Conservation (phyloP, 352 stramenopile genomes). For the Pythium plurisporium region DNA sequence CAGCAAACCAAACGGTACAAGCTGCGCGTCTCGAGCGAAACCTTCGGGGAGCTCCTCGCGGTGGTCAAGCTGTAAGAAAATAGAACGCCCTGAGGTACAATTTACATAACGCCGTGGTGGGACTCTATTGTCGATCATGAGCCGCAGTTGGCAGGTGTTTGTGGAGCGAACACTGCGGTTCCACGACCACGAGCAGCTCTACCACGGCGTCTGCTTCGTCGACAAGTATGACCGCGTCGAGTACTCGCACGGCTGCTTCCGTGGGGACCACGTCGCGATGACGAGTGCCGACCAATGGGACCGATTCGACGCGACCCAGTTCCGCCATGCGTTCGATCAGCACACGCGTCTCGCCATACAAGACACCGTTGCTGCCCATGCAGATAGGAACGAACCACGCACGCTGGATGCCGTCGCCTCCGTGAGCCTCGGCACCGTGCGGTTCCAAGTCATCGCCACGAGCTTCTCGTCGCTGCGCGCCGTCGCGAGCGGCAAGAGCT, state of each 20-base stretch:
- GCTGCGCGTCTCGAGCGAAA: conserved; percentile 29
- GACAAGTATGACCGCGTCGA: conserved; percentile 30
- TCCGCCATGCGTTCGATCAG: conserved; percentile 31
- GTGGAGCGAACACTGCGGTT: conserved; percentile 29
- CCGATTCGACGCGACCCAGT: conserved; percentile 8
- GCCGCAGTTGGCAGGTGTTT: conserved; percentile 46
- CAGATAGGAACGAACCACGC: background rate
- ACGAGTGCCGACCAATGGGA: background rate
- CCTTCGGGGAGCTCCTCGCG: conserved; percentile 38
- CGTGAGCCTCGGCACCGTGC: conserved; percentile 25
- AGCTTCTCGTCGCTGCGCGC: conserved; percentile 44
- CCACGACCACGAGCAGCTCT: conserved; percentile 28
- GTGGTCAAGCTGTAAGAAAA: conserved; percentile 37
- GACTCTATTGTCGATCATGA: conserved; percentile 17
- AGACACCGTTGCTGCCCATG: background rate
- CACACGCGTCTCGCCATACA: conserved; percentile 38
- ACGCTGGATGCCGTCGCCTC: conserved; percentile 14
- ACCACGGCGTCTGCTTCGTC: conserved; percentile 49
- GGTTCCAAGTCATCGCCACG: conserved; percentile 41
- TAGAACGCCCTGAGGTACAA: conserved; percentile 13
- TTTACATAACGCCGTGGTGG: background rate
- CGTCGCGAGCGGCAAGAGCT: conserved; percentile 27
- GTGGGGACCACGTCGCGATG: conserved; percentile 9
- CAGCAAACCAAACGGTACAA: conserved; percentile 68
- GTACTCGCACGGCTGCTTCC: conserved; percentile 49